Base-by-base conservation (phyloP, 352 stramenopile genomes). In the Globisporangium alternatum region DNA sequence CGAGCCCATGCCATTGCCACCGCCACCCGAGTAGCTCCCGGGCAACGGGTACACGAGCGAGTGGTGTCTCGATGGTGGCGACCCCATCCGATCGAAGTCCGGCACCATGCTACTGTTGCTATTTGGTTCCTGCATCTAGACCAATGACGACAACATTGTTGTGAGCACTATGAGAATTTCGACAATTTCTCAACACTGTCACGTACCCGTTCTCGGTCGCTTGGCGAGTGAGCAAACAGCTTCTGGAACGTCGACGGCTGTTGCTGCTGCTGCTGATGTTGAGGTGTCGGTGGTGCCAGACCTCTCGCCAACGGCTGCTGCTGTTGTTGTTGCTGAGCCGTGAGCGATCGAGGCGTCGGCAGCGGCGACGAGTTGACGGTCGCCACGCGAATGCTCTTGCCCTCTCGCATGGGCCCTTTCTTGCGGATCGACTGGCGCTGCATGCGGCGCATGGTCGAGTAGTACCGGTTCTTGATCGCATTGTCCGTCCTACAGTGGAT, bases 401-500 rank as follows among this genome's bases (percentile, higher is more conserved):
- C 85, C 56, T 94, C 83, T 21, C 85, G 76, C 68, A 94, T 77
- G 10, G 81, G 75, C 2, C 82, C 83, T 80, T 95, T 95, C 74
- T 93, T 95, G 19, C 87, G 87, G 47, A 95, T 80, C 21, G 87
- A 95, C 65, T 96, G 88, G 0, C 88, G 74, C 69, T 95, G 83
- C 82, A 96, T 93, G 62, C 88, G 82, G 4, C 88, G 74, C 85
- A 95, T 95, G n/a, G 85, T 96, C 62, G 88, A 97, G 70, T 98
- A 97, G 69, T 94, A 97, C 41, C 88, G 79, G 63, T 96, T 97
- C 73, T 97, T 97, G 68, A 97, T 96, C 31, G 86, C 87, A 68
- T 97, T 97, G 68, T 97, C 89, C 30, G 90, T 96, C 48, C 85
- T 86, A 43, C 21, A 31, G 17, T 22, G 2, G 10, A 37, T 17